Evolutionary conservation across 2,329 filamentous ascomycete genomes (phyloP).

Genomic region (Phoma sp.): DNA sequence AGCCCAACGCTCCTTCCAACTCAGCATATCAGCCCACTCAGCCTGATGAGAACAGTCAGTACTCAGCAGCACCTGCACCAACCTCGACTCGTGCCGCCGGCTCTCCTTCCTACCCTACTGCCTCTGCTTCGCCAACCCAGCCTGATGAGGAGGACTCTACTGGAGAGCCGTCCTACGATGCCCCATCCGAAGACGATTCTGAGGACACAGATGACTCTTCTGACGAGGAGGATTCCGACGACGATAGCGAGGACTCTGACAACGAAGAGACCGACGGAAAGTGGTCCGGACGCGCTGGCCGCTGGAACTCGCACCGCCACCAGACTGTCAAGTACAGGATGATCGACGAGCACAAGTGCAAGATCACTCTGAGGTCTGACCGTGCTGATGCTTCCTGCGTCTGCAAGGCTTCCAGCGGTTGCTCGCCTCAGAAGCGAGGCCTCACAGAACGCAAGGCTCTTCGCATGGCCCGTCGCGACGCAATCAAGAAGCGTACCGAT

Average conservation of each 20-base stretch:
- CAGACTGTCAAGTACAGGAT: conserved; percentile 27
- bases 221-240: conserved; percentile 4
- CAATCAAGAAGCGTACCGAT: conserved; percentile 37
- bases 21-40: conserved; percentile 20
- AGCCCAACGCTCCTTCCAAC: conserved; percentile 19
- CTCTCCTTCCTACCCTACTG: conserved; percentile 5
- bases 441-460: conserved; percentile 42
- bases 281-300: neutral
- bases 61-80: conserved; percentile 6
- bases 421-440: conserved; percentile 29
- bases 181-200: conserved; percentile 13
- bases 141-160: conserved; percentile 9
- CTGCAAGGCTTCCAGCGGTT: conserved; percentile 28
- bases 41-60: conserved; percentile 4
- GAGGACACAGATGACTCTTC: conserved; percentile 5
- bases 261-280: conserved; percentile 8
- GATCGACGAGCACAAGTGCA: conserved; percentile 41
- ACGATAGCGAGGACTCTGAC: neutral
- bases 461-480: conserved; percentile 39
- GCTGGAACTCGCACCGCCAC: conserved; percentile 12
- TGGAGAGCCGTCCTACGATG: conserved; percentile 5
- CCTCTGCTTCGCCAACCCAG: conserved; percentile 8
- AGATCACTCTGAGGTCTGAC: conserved; percentile 25
- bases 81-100: conserved; percentile 7
- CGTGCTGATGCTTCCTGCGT: conserved; percentile 26